Percentiles rank a stretch among this genome's conserved stretches.
Conservation (phyloP, 176 grass and related monocot genomes). For the Dactylis glomerata region DNA sequence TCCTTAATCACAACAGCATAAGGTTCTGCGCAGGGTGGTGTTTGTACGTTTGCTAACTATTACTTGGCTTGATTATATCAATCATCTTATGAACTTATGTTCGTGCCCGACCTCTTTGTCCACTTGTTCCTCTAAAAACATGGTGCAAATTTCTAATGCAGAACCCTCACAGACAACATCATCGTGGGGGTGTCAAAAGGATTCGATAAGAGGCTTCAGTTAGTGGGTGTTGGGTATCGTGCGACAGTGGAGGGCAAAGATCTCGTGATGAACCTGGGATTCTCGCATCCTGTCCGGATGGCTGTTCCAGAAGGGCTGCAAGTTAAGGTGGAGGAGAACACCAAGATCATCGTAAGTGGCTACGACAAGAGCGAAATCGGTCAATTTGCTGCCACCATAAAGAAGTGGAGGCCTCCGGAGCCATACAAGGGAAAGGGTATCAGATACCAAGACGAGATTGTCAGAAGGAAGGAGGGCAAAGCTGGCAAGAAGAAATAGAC, state of each 20-base stretch:
- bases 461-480: slow-evolving; percentile 96
- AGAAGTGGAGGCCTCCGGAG: slow-evolving; percentile 96
- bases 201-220: slow-evolving; percentile 84
- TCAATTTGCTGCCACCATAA: slow-evolving; percentile 77
- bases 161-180: slow-evolving; percentile 90
- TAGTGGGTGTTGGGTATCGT: slow-evolving; percentile 90
- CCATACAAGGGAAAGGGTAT: slow-evolving; percentile 99
- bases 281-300: slow-evolving; percentile 91
- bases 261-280: slow-evolving; percentile 85
- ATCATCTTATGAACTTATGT: background rate
- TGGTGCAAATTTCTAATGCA: slow-evolving; percentile 35
- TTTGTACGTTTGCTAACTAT: slow-evolving; percentile 5
- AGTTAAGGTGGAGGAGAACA: slow-evolving; percentile 94
- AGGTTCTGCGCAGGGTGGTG: background rate
- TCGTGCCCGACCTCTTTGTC: background rate
- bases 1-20: background rate
- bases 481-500: slow-evolving; percentile 97
- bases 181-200: slow-evolving; percentile 89
- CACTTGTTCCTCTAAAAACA: slow-evolving; percentile 11
- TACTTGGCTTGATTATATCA: background rate
- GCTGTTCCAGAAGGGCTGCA: slow-evolving; percentile 67
- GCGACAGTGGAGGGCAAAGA: slow-evolving; percentile 77
- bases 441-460: slow-evolving; percentile 66
- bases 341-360: slow-evolving; percentile 74
- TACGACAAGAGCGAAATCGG: slow-evolving; percentile 78